phyloP scores from a whole-genome alignment of 2,329 filamentous ascomycete genomes.

The Aspergillus viridinutans region DNA sequence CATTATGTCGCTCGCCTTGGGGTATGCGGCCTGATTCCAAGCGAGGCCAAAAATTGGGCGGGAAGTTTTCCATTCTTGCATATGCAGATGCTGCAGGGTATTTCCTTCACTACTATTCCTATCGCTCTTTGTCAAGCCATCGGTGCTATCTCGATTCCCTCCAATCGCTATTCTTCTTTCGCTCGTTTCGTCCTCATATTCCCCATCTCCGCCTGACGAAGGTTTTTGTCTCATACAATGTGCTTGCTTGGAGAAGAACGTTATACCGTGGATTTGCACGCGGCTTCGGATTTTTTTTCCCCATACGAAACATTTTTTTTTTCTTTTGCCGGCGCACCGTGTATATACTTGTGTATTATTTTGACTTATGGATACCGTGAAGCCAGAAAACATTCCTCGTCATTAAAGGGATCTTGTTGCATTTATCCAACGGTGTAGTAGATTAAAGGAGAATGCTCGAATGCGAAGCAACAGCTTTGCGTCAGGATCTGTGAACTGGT shows the following conservation, averaged over 20 bases:
- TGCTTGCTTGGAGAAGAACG: not conserved
- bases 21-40: not conserved
- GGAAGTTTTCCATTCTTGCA: not conserved
- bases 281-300: not conserved
- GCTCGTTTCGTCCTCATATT: not conserved
- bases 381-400: not conserved
- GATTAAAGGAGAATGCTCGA: not conserved
- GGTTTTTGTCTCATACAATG: not conserved
- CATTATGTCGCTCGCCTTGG: not conserved
- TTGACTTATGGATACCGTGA: not conserved
- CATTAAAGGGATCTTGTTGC: not conserved
- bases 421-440: not conserved
- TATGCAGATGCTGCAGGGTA: not conserved
- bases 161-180: not conserved
- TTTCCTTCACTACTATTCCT: not conserved
- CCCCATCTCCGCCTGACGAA: not conserved
- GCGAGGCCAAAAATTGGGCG: not conserved
- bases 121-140: not conserved
- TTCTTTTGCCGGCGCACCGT: not conserved
- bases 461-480: not conserved
- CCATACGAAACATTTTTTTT: not conserved
- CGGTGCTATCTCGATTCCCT: not conserved
- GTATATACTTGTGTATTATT: not conserved
- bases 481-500: not conserved
- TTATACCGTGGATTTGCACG: not conserved